phyloP scores from a whole-genome alignment of 352 stramenopile species.

The Thraustotheca clavata region DNA sequence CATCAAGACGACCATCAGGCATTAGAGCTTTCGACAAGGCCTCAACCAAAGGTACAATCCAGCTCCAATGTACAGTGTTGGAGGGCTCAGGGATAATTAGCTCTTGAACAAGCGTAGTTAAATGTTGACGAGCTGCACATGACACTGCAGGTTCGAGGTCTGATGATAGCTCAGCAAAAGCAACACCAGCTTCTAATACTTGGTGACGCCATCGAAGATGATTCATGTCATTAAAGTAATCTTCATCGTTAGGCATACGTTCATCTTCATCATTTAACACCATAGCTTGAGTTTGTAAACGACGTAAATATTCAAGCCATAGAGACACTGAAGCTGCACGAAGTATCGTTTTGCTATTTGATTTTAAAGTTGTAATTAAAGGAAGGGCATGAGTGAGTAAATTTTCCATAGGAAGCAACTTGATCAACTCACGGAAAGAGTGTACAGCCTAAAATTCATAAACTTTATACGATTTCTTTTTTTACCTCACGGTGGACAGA shows the following conservation, averaged over 20 bases:
- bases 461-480: neutral
- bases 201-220: slow-evolving; percentile 17
- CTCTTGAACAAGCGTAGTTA: slow-evolving; percentile 6
- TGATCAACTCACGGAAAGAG: slow-evolving; percentile 13
- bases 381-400: slow-evolving; percentile 3
- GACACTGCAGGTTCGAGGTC: slow-evolving; percentile 17
- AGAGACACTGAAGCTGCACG: slow-evolving; percentile 7
- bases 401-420: slow-evolving; percentile 3
- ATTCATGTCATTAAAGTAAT: slow-evolving; percentile 4
- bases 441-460: neutral
- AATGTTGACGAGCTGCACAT: slow-evolving; percentile 11
- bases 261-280: neutral
- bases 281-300: slow-evolving; percentile 5
- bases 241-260: neutral
- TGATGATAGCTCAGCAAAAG: slow-evolving; percentile 19
- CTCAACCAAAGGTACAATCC: slow-evolving; percentile 16
- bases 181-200: slow-evolving; percentile 16
- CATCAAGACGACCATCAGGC: slow-evolving; percentile 18
- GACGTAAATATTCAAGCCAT: slow-evolving; percentile 4
- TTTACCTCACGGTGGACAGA: slow-evolving; percentile 15
- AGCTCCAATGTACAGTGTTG: slow-evolving; percentile 4
- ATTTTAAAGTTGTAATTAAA: slow-evolving; percentile 6
- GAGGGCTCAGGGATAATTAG: neutral
- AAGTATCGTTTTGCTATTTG: slow-evolving; percentile 14
- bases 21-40: slow-evolving; percentile 20